Evolutionary conservation across 2,329 filamentous ascomycete species (phyloP).

Genomic region (Orbilia quercus): DNA sequence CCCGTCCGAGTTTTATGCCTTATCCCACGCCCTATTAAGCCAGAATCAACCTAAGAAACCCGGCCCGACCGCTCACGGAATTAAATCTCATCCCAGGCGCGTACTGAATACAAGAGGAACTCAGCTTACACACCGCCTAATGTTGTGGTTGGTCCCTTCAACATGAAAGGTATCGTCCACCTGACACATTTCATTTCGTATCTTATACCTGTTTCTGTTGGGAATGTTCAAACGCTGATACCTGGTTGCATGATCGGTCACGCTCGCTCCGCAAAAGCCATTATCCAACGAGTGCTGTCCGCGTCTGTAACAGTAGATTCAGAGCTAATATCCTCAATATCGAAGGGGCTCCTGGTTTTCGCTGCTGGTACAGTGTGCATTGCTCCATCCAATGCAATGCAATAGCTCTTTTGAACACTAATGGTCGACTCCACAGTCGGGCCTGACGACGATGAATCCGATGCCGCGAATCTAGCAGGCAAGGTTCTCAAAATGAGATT

Average conservation of each 20-base stretch:
- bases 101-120: constrained; percentile 3
- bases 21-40: constrained; percentile 12
- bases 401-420: constrained; percentile 3
- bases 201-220: constrained; percentile 21
- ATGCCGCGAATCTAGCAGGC: constrained; percentile 81
- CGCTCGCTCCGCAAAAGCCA: constrained; percentile 70
- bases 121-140: constrained; percentile 1
- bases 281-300: constrained; percentile 92
- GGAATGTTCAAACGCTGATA: constrained; percentile 63
- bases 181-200: constrained; percentile 8
- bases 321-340: constrained; percentile 88
- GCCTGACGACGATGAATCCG: constrained; percentile 88
- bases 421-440: constrained; percentile 68
- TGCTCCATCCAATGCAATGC: constrained; percentile 13
- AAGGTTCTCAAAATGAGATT: constrained; percentile 91
- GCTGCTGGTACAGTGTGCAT: constrained; percentile 69
- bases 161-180: constrained; percentile 47
- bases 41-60: constrained; percentile 16
- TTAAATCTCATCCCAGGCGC: constrained; percentile 8
- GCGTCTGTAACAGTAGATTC: constrained; percentile 96
- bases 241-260: not conserved
- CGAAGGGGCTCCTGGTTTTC: constrained; percentile 87
- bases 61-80: constrained; percentile 38
- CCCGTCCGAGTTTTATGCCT: constrained; percentile 33
- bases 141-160: constrained; percentile 7